A percentile compares a stretch with the other conserved stretches of the same genome.
Conservation (phyloP, 805 yeast genomes). For the Kodamaea laetipori region DNA sequence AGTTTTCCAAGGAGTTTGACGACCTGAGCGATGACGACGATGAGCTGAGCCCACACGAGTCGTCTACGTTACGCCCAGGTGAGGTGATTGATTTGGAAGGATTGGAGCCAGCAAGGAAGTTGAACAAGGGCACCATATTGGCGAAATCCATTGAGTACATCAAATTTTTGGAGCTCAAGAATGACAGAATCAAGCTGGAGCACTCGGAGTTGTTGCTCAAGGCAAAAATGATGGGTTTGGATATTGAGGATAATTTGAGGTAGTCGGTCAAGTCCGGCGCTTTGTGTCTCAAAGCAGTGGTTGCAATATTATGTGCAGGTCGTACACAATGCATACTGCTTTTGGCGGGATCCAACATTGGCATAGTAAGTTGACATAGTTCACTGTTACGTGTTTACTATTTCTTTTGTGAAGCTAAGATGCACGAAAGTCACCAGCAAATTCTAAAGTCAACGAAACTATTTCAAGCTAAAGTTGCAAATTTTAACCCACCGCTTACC, state of each 20-base stretch:
- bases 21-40: constrained; percentile 18
- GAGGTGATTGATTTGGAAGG: constrained; percentile 60
- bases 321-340: not conserved
- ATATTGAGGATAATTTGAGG: constrained; percentile 13
- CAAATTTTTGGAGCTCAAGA: constrained; percentile 65
- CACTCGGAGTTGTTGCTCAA: constrained; percentile 47
- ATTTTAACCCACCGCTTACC: too few relatives aligned
- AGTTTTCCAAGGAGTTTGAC: constrained; percentile 16
- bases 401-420: too few relatives aligned
- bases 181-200: constrained; percentile 52
- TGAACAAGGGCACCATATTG: constrained; percentile 76
- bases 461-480: too few relatives aligned
- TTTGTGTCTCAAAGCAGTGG: too few relatives aligned
- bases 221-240: constrained; percentile 39
- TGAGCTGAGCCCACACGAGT: constrained; percentile 11
- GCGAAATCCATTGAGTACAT: constrained; percentile 82
- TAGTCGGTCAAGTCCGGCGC: too few relatives aligned
- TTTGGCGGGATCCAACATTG: not conserved
- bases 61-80: constrained; percentile 4
- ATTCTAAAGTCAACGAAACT: too few relatives aligned
- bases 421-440: too few relatives aligned
- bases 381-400: too few relatives aligned
- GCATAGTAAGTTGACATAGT: too few relatives aligned
- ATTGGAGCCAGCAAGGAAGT: constrained; percentile 68
- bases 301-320: constrained; percentile 3